Evolutionary conservation across 495 filamentous ascomycete species (phyloP), one percentile per base, ranked within the genome.

Genomic region (Penicillium psychrofluorescens): DNA sequence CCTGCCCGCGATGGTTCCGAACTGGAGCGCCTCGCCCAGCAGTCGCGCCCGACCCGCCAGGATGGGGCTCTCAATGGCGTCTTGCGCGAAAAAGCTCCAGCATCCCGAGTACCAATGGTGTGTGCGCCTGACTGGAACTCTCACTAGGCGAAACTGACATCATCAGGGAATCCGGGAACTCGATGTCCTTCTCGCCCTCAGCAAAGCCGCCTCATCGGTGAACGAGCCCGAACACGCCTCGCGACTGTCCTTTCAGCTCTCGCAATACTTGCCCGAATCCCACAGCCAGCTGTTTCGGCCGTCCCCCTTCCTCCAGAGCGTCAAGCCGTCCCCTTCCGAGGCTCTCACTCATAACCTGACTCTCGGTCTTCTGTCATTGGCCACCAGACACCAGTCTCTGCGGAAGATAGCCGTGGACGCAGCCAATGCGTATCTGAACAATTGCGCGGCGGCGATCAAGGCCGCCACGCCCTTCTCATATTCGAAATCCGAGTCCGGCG

Each of bases 301-400:
- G 2, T 95, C 90, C 35, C 87, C 91, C 1, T 86, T 86, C 59
- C 81, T 96, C 45, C 83, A 80, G 32, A 81, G 76, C 46, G 78
- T 95, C 49, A 80, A 86, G 50, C 88, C 89, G 9, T 95, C 91
- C 3, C 94, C 92, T 11, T 92, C 87, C 78, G 92, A 97, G 66
- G 73, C 79, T 1, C 74, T 97, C 28, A 84, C 86, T n/a, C 81
- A 77, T 46, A 79, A 84, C 46, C 72, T 97, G 36, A 83, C 87
- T 1, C 76, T 72, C 0, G 90, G 89, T 7, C 62, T 95, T n/a
- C 74, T 97, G 31, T 78, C 80, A 1, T 60, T 97, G 31, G 90
- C 88, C 0, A 67, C 78, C 13, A 79, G 79, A 39, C 84, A 88
- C 59, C 68, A 74, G 30, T 70, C 70, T 2, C 66, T 96, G 12